Evolutionary conservation across 2,329 filamentous ascomycete genomes (phyloP), one percentile per base, ranked within the genome.

Genomic region (Dactylellina parvicollis): DNA sequence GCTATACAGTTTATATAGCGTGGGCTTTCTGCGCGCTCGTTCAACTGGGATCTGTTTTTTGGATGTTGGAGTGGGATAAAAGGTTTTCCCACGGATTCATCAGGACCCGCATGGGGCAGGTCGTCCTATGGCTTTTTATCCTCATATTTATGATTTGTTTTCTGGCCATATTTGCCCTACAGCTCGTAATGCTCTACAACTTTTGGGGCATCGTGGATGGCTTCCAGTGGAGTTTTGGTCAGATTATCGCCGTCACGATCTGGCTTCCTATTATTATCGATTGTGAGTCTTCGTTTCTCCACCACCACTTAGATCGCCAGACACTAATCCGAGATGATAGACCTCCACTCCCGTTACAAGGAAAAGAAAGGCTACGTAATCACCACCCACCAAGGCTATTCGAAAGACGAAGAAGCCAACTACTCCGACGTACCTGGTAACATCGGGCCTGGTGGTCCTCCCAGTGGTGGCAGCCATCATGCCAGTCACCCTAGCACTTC

Each of bases 21-120:
- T 73, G 60, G 69, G 47, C 8, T 1, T 73, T 73, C 36, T 73
- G 69, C 28, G 24, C 62, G 4, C 4, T 56, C 16, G 54, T 73
- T 8, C 69, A 73, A 49, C 4, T 73, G 22, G 57, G 32, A 7
- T 73, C 60, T 36, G 20, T 73, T 9, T 59, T 60, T 38, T 73
- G 69, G 69, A 73, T 73, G 69, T 20, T 73, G 24, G 69, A 73
- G 32, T 47, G 54, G 10, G 69, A 73, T 10, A 73, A 66, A 47
- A 65, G 49, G 55, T 9, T 61, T 24, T 50, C 60, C 4, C 30
- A 4, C 12, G 28, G 36, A 1, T 55, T 66, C 22, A 9, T 55
- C 1, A 30, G 30, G n/a, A 52, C 40, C 12, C 40, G 46, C 18
- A 3, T 49, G 1, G 69, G 69, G 10, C 44, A 66, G 10, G 9